Evolutionary conservation across 805 yeast genomes (phyloP).

Genomic region (Wickerhamiella galacta): DNA sequence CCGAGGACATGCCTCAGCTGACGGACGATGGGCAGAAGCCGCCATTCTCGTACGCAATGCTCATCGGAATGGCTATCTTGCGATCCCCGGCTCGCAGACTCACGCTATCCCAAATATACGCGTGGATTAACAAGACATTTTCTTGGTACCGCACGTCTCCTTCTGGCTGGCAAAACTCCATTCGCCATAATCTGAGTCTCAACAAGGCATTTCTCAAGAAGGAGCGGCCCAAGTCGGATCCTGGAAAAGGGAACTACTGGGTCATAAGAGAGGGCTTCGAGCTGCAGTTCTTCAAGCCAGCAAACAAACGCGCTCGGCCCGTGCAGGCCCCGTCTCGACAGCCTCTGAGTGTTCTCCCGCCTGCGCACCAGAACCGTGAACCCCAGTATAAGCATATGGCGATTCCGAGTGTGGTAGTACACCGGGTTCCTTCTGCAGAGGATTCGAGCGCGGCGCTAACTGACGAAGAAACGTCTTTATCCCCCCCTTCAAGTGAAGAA

Average conservation of each 20-base stretch:
- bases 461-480: too few relatives aligned
- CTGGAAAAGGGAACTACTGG: conserved; percentile 75
- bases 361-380: too few relatives aligned
- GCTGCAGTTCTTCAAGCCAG: conserved; percentile 50
- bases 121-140: conserved; percentile 81
- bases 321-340: too few relatives aligned
- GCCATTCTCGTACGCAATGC: conserved; percentile 83
- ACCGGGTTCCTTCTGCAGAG: too few relatives aligned
- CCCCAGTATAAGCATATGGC: too few relatives aligned
- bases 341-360: too few relatives aligned
- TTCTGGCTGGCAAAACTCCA: conserved; percentile 95
- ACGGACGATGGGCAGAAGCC: conserved; percentile 57
- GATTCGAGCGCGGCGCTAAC: too few relatives aligned
- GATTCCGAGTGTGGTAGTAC: too few relatives aligned
- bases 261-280: conserved; percentile 71
- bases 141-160: conserved; percentile 68
- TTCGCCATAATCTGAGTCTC: conserved; percentile 80
- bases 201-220: conserved; percentile 87
- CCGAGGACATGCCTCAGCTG: conserved; percentile 25
- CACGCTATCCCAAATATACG: conserved; percentile 70
- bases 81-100: conserved; percentile 58
- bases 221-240: conserved; percentile 55
- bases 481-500: too few relatives aligned
- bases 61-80: conserved; percentile 84
- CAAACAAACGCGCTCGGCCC: conserved; percentile 1